A percentile compares a stretch with the other conserved stretches of the same genome.
Evolutionary conservation across 1,284 basidiomycete species (phyloP).

Genomic region (Ceratobasidium sp.): DNA sequence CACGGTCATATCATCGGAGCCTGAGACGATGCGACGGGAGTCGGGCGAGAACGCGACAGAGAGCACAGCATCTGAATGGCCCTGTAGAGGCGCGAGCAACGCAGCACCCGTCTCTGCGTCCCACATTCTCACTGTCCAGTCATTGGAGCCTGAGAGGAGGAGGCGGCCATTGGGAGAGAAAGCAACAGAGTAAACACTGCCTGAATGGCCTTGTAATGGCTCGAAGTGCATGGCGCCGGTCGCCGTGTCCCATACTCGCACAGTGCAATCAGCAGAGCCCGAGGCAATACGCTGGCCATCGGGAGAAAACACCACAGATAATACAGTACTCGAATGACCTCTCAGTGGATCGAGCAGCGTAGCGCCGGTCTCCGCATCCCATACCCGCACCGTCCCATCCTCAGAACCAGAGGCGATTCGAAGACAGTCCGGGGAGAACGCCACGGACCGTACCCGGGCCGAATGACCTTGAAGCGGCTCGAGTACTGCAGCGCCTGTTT

Average conservation of each 20-base stretch:
- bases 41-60: constrained; percentile 40
- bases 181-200: constrained; percentile 15
- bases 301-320: constrained; percentile 58
- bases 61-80: neutral
- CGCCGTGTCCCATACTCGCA: constrained; percentile 43
- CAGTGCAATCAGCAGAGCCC: constrained; percentile 26
- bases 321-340: constrained; percentile 53
- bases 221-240: neutral
- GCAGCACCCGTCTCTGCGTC: constrained; percentile 31
- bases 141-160: constrained; percentile 40
- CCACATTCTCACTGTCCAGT: constrained; percentile 43
- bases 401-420: constrained; percentile 7
- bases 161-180: constrained; percentile 43
- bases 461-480: constrained; percentile 21
- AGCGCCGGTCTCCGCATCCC: constrained; percentile 51
- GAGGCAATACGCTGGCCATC: constrained; percentile 54
- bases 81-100: neutral
- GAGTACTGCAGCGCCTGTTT: neutral
- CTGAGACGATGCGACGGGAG: constrained; percentile 22
- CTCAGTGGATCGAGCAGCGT: constrained; percentile 56
- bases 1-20: constrained; percentile 16
- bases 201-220: neutral
- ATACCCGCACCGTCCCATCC: constrained; percentile 57
- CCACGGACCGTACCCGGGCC: constrained; percentile 3
- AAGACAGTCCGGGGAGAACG: constrained; percentile 21